These are phyloP conservation scores for Globisporangium cylindrosporum DNA, from an alignment of 352 stramenopile species.

Conservation along the genomic window DNA sequence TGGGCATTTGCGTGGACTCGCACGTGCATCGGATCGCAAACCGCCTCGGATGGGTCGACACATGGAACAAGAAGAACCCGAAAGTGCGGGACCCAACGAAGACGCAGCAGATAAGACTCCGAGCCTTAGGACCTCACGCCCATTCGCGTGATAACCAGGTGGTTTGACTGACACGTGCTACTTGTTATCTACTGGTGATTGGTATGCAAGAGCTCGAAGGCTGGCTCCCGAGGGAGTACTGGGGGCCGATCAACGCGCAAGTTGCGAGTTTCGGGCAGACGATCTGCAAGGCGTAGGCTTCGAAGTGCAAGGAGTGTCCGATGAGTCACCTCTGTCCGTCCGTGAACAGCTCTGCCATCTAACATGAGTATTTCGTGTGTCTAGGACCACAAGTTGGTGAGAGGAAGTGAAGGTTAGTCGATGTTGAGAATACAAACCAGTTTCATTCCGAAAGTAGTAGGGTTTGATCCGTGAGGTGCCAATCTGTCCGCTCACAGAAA, in stretches of 20 bases:
- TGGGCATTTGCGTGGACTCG: conserved; percentile 95
- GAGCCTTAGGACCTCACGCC: not conserved
- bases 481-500: too few species aligned
- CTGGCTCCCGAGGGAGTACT: conserved; percentile 91
- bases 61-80: conserved; percentile 81
- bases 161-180: not conserved
- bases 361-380: not conserved
- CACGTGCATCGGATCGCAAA: conserved; percentile 97
- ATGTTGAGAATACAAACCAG: too few species aligned
- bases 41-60: conserved; percentile 91
- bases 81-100: conserved; percentile 89
- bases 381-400: too few species aligned
- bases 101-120: conserved; percentile 57
- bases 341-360: conserved; percentile 16
- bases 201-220: conserved; percentile 84
- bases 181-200: not conserved
- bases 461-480: too few species aligned
- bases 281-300: conserved; percentile 62
- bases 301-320: conserved; percentile 70
- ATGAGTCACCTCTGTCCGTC: conserved; percentile 71
- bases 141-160: too few species aligned
- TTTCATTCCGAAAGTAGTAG: not conserved
- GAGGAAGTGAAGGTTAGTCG: not conserved
- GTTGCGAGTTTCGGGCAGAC: conserved; percentile 96
- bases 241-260: conserved; percentile 90